Base-by-base conservation (phyloP, 1,284 basidiomycete species). In the Malassezia caprae region DNA sequence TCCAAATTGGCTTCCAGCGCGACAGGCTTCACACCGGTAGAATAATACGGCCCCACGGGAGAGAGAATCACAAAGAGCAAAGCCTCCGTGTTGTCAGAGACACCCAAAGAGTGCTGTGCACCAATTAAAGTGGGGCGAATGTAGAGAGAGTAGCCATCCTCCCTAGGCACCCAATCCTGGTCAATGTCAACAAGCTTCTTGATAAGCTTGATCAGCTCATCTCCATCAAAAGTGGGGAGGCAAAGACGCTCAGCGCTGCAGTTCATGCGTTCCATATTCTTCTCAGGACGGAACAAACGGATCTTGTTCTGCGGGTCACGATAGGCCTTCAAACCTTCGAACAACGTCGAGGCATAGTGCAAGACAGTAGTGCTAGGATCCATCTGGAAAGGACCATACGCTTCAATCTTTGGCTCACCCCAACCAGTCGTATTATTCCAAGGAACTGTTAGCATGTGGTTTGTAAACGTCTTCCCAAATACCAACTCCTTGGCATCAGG, bases 311-410 rank as follows among this genome's bases (percentile, higher is more conserved):
- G 79, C 48, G 82, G 78, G 63, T 87, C 84, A 53, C 85, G 81
- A 78, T 96, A 98, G 0, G 91, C 93, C 61, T 99, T 99, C 82
- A 96, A 83, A 23, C 93, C 93, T 75, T 98, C 93, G 69, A 98
- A 98, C 4, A 87, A 77, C 58, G 82, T 86, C 1, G 83, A 79
- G 0, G 90, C 91, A 77, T 98, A 98, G 77, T 98, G 93, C 61
- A 98, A 80, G 30, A 94, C 89, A 58, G 87, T 88, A 11, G 83
- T 81, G 58, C 86, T 86, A 8, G 93, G 93, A 56, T 87, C 83
- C 19, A 96, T 78, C 24, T 77, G 71, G 24, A 96, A 77, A 12
- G 86, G 82, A 1, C 82, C 83, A 73, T 90, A 94, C 48, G 89
- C 88, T 67, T 82, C 80, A 66, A 96, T 94, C 65, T 82, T 78